A percentile compares a stretch with the other conserved stretches of the same genome.
These are phyloP conservation scores for Vitis rupestris DNA, from an alignment of 164 flowering plant genomes.

Conservation along the genomic window DNA sequence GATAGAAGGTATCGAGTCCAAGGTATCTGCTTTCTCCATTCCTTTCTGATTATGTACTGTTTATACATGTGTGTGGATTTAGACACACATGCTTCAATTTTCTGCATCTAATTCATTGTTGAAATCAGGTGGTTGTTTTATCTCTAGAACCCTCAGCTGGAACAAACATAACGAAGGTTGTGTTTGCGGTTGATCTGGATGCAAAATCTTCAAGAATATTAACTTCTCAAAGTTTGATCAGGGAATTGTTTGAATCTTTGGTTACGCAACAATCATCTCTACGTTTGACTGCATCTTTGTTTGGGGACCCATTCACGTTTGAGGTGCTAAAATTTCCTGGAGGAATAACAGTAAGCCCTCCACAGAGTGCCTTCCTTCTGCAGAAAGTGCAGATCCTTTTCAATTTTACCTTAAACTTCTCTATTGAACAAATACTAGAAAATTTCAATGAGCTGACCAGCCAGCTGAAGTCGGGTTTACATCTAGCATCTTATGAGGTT, in stretches of 20 bases:
- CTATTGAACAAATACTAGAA: slow-evolving; percentile 62
- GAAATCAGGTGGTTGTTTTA: slow-evolving; percentile 62
- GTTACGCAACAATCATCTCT: slow-evolving; percentile 45
- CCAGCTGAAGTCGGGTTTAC: slow-evolving; percentile 64
- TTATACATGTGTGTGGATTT: not conserved
- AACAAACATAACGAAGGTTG: slow-evolving; percentile 58
- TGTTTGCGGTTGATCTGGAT: slow-evolving; percentile 71
- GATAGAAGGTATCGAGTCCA: slow-evolving; percentile 38
- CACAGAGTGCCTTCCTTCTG: slow-evolving; percentile 65
- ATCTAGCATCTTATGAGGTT: slow-evolving; percentile 73
- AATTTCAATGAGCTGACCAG: slow-evolving; percentile 52
- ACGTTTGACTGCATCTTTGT: slow-evolving; percentile 53
- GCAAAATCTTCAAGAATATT: slow-evolving; percentile 31
- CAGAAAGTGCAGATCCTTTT: slow-evolving; percentile 72
- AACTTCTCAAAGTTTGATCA: slow-evolving; percentile 57
- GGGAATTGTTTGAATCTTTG: slow-evolving; percentile 43
- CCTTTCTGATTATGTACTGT: not conserved
- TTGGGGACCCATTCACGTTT: slow-evolving; percentile 67
- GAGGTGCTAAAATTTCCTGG: slow-evolving; percentile 81
- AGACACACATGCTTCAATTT: not conserved
- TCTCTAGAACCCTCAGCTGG: slow-evolving; percentile 47
- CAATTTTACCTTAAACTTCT: slow-evolving; percentile 73
- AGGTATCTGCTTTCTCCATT: slow-evolving; percentile 23
- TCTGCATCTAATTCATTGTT: slow-evolving; percentile 16
- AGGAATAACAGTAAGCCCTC: slow-evolving; percentile 78